A percentile compares a stretch with the other conserved stretches of the same genome.
phyloP scores from a whole-genome alignment of 768 basidiomycete genomes.

The Lactarius hengduanensis region DNA sequence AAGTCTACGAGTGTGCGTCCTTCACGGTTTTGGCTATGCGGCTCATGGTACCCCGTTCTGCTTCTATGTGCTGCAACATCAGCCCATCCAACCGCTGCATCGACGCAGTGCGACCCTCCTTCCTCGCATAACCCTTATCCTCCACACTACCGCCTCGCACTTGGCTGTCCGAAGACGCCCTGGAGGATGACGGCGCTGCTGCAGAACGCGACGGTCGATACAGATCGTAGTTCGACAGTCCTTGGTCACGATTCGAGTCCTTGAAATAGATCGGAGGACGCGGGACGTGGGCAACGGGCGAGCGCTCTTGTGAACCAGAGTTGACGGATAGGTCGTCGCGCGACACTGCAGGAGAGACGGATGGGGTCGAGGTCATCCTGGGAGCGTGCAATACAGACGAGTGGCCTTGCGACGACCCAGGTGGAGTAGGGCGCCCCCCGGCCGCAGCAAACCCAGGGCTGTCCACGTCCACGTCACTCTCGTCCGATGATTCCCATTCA shows the following conservation, averaged over 20 bases:
- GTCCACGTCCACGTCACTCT: slow-evolving; percentile 36
- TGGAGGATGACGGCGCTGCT: slow-evolving; percentile 13
- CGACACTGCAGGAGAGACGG: slow-evolving; percentile 20
- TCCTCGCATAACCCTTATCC: slow-evolving; percentile 25
- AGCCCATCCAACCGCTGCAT: slow-evolving; percentile 72
- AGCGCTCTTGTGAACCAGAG: slow-evolving; percentile 20
- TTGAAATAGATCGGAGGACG: slow-evolving; percentile 27
- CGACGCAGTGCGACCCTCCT: slow-evolving; percentile 53
- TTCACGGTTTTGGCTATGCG: slow-evolving; percentile 56
- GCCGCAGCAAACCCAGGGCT: slow-evolving; percentile 27
- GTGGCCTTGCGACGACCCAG: slow-evolving; percentile 18
- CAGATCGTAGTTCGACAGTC: slow-evolving; percentile 25
- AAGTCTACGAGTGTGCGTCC: slow-evolving; percentile 26
- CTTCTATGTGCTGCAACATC: slow-evolving; percentile 78
- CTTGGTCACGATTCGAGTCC: slow-evolving; percentile 21
- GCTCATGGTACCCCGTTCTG: slow-evolving; percentile 76
- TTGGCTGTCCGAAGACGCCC: slow-evolving; percentile 18
- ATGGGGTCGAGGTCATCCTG: slow-evolving; percentile 20
- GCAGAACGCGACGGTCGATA: slow-evolving; percentile 18
- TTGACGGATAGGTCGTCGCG: slow-evolving; percentile 14
- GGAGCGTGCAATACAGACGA: slow-evolving; percentile 11
- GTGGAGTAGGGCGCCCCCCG: slow-evolving; percentile 26
- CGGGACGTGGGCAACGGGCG: slow-evolving; percentile 20
- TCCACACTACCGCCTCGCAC: slow-evolving; percentile 20
- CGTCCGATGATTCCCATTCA: slow-evolving; percentile 61